A percentile compares a stretch with the other conserved stretches of the same genome.
These are phyloP conservation scores for Lasiosphaeria ovina DNA, from an alignment of 495 filamentous ascomycete species.

Conservation along the genomic window DNA sequence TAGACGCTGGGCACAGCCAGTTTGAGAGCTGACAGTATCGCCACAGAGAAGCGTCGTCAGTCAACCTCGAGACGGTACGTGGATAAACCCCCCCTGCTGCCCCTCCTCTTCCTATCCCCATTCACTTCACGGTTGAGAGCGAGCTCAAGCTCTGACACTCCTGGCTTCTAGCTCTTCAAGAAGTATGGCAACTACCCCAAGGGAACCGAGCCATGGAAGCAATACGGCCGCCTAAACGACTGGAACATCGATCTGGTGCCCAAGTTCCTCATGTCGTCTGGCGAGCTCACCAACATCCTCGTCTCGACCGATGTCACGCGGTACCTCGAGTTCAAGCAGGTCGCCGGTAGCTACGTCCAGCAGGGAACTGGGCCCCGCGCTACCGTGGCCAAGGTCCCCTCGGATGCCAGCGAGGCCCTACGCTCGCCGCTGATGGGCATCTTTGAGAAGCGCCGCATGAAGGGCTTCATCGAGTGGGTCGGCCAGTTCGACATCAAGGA, in stretches of 20 bases:
- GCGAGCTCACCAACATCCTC: slow-evolving; percentile 96
- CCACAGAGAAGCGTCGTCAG: slow-evolving; percentile 83
- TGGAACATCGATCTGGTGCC: slow-evolving; percentile 99
- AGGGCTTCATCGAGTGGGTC: slow-evolving; percentile 96
- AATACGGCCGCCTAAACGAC: slow-evolving; percentile 93
- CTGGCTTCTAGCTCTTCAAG: slow-evolving; percentile 73
- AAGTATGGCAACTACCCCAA: slow-evolving; percentile 79
- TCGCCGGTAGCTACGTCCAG: slow-evolving; percentile 96
- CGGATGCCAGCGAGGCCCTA: slow-evolving; percentile 86
- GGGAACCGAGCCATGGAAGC: slow-evolving; percentile 94
- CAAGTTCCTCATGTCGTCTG: slow-evolving; percentile 97
- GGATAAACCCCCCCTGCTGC: slow-evolving; percentile 11
- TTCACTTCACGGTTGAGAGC: background rate
- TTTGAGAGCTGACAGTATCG: slow-evolving; percentile 29
- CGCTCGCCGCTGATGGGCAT: slow-evolving; percentile 92
- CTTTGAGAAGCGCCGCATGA: slow-evolving; percentile 95
- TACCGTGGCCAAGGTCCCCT: slow-evolving; percentile 94
- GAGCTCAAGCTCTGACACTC: background rate
- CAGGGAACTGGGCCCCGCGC: slow-evolving; percentile 76
- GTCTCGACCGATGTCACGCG: slow-evolving; percentile 95
- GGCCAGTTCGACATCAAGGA: slow-evolving; percentile 85
- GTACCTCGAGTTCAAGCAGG: slow-evolving; percentile 98
- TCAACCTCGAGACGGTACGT: slow-evolving; percentile 87
- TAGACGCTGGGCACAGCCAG: no score
- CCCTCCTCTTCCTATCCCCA: slow-evolving; percentile 1